These are phyloP conservation scores for Debaryomyces sp. DNA, from an alignment of 1,139 yeast genomes.

Conservation along the genomic window DNA sequence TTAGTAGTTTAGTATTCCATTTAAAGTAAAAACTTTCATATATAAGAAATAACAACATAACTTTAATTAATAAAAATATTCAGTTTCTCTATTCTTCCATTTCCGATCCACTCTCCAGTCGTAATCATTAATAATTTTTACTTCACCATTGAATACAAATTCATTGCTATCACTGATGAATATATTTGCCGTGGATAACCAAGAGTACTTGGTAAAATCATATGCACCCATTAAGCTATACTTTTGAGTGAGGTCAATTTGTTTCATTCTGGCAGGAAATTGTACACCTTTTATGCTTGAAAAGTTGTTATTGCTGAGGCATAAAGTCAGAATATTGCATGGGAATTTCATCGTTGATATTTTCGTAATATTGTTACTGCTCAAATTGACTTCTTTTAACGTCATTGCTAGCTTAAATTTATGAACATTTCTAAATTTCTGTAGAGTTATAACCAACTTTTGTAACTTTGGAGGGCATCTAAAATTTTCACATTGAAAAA, in stretches of 20 bases:
- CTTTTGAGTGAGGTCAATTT: constrained; percentile 3
- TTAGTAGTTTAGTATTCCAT: background rate
- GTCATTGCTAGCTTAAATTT: constrained; percentile 1
- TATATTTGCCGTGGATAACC: background rate
- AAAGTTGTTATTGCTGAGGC: constrained; percentile 3
- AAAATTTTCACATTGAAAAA: constrained; percentile 5
- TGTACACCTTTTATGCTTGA: background rate
- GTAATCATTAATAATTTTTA: constrained; percentile 1
- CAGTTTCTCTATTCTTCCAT: constrained; percentile 4
- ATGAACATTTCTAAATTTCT: constrained; percentile 3
- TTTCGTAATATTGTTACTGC: constrained; percentile 3
- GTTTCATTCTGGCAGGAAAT: background rate
- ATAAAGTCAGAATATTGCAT: background rate
- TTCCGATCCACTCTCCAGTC: constrained; percentile 4
- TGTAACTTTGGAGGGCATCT: constrained; percentile 3
- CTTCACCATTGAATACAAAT: background rate
- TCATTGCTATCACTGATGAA: background rate
- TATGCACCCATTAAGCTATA: constrained; percentile 1
- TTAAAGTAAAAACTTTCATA: background rate
- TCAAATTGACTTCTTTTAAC: background rate
- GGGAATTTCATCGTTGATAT: constrained; percentile 4
- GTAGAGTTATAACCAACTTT: constrained; percentile 2
- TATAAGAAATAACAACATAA: background rate
- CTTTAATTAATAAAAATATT: background rate
- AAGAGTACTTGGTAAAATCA: background rate